A percentile compares a stretch with the other conserved stretches of the same genome.
Conservation (phyloP, 768 basidiomycete species). For the Mycena olivaceomarginata region DNA sequence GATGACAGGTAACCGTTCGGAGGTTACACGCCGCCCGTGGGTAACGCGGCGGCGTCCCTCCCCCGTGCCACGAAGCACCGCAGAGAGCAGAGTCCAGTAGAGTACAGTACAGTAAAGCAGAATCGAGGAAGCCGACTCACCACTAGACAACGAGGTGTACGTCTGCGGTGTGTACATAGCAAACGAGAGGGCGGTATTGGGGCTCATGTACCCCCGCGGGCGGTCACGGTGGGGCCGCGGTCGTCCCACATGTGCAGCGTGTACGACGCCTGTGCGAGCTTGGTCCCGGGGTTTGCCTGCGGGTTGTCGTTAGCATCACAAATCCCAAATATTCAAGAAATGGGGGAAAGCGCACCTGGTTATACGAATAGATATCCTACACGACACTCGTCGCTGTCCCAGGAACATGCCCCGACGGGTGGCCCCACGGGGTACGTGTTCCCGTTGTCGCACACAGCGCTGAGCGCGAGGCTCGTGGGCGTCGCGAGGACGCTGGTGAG, state of each 20-base stretch:
- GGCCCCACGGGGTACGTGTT: constrained; percentile 94
- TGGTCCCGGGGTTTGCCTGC: constrained; percentile 68
- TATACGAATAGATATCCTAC: constrained; percentile 90
- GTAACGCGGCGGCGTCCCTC: too few species aligned
- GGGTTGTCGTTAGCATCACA: too few species aligned
- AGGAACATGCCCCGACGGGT: constrained; percentile 78
- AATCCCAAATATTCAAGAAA: not conserved
- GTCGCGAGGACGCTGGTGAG: constrained; percentile 83
- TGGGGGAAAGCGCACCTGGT: constrained; percentile 56
- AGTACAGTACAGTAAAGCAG: not conserved
- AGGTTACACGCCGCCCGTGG: not conserved
- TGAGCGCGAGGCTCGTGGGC: constrained; percentile 86
- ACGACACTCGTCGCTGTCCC: constrained; percentile 83
- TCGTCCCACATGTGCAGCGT: constrained; percentile 90
- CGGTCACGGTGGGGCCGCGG: constrained; percentile 78
- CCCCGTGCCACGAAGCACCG: not conserved
- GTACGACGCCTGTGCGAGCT: constrained; percentile 86
- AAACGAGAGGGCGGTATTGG: constrained; percentile 84
- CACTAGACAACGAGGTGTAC: constrained; percentile 80
- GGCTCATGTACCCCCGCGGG: constrained; percentile 78
- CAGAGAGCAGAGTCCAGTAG: too few species aligned
- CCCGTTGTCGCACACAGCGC: constrained; percentile 89
- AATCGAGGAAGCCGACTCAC: constrained; percentile 50
- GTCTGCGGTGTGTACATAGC: constrained; percentile 88
- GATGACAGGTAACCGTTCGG: not conserved